Evolutionary conservation across 179 eudicot genomes (phyloP).

Genomic region (Dionaea muscipula): DNA sequence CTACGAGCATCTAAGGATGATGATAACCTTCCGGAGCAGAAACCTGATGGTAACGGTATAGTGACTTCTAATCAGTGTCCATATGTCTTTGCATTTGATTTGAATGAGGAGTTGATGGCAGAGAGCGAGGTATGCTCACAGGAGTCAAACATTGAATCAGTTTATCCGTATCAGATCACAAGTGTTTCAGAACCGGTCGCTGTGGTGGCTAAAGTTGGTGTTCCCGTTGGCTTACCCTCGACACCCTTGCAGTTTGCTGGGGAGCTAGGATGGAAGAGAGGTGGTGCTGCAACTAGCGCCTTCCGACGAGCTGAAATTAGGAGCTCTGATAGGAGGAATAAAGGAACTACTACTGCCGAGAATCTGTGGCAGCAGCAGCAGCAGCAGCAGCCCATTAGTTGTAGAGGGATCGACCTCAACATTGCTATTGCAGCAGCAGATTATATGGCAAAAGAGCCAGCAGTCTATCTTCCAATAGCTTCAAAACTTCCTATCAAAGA

Average conservation of each 20-base stretch:
- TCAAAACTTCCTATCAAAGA: slow-evolving; percentile 6
- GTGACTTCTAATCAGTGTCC: slow-evolving; percentile 7
- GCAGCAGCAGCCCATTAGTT: slow-evolving; percentile 8
- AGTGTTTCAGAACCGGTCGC: slow-evolving; percentile 22
- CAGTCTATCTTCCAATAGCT: not conserved
- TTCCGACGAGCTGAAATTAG: slow-evolving; percentile 27
- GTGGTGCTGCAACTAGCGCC: slow-evolving; percentile 38
- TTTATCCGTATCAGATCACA: slow-evolving; percentile 6
- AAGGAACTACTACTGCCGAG: not conserved
- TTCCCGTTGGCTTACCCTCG: slow-evolving; percentile 31
- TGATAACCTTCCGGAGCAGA: slow-evolving; percentile 8
- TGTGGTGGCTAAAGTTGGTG: slow-evolving; percentile 45
- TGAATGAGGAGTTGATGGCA: slow-evolving; percentile 26
- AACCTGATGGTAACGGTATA: slow-evolving; percentile 11
- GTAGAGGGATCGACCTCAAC: slow-evolving; percentile 45
- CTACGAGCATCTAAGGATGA: slow-evolving; percentile 7
- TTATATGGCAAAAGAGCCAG: not conserved
- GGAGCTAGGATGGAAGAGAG: slow-evolving; percentile 41
- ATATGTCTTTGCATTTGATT: slow-evolving; percentile 26
- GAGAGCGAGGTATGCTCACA: slow-evolving; percentile 14
- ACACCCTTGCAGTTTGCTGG: slow-evolving; percentile 47
- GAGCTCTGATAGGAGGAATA: slow-evolving; percentile 7
- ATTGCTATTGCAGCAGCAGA: slow-evolving; percentile 42
- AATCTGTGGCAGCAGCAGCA: not conserved
- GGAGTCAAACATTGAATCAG: slow-evolving; percentile 2